A percentile compares a stretch with the other conserved stretches of the same genome.
These are phyloP conservation scores for Fraxinus angustifolia DNA, from an alignment of 305 asterid species.

Conservation along the genomic window DNA sequence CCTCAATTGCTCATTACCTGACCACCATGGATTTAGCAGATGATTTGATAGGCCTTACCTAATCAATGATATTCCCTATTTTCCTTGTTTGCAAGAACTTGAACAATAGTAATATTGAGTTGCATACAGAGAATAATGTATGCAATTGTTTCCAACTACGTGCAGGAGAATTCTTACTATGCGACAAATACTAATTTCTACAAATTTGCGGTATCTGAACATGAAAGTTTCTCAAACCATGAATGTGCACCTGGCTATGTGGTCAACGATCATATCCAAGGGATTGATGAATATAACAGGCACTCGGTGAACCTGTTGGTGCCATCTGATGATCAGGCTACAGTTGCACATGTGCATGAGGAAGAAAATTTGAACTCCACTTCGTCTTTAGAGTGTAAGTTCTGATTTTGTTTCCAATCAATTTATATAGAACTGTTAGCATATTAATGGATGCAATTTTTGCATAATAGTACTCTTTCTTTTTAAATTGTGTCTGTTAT, in stretches of 20 bases:
- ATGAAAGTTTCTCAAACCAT: conserved; percentile 58
- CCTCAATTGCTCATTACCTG: not conserved
- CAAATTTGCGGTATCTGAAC: conserved; percentile 68
- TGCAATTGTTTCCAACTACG: conserved; percentile 25
- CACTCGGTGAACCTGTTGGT: conserved; percentile 40
- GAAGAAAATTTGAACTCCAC: conserved; percentile 42
- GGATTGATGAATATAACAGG: conserved; percentile 39
- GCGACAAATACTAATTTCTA: conserved; percentile 49
- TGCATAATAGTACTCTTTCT: not conserved
- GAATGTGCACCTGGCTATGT: conserved; percentile 55
- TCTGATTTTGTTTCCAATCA: not conserved
- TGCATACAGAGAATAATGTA: not conserved
- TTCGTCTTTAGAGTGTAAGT: conserved; percentile 65
- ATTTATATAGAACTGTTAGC: not conserved
- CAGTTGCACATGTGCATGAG: conserved; percentile 36
- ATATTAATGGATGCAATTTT: not conserved
- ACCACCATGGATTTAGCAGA: not conserved
- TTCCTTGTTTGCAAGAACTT: not conserved
- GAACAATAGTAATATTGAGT: not conserved
- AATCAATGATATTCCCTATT: not conserved
- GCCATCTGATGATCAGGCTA: conserved; percentile 38
- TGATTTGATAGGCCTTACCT: not conserved
- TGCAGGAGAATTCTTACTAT: conserved; percentile 70
- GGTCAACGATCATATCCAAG: conserved; percentile 44
- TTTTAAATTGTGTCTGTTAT: not conserved